Evolutionary conservation across 2,329 filamentous ascomycete genomes (phyloP), one percentile per base, ranked within the genome.

Genomic region (Saccharata proteae): DNA sequence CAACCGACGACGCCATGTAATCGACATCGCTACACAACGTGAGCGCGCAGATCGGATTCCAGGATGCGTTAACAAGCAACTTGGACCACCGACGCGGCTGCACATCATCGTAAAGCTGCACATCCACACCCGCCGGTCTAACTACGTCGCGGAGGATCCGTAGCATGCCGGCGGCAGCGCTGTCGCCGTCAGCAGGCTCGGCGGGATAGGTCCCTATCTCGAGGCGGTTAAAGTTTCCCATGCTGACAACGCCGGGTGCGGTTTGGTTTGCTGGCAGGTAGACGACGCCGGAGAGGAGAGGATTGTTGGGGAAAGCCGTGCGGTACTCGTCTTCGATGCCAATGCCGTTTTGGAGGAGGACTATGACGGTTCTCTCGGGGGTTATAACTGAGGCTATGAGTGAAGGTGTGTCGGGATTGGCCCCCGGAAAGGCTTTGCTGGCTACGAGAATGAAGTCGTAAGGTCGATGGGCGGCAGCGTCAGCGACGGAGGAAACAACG

Each of bases 271-370:
- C 59, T 3, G 66, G 64, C 5, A 71, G 51, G 41, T 74, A 72
- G 13, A 65, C 60, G 1, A 74, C 69, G 22, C 63, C 65, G 24
- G 65, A 71, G 5, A 77, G 43, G 14, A 77, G 58, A 0, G 69
- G 63, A 18, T 64, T 66, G 0, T 45, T 32, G 0, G 69, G 69
- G 39, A 69, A 77, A 0, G 51, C 48, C 1, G 45, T 40, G 0
- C 50, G 42, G 30, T 72, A 74, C 11, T 69, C 63, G 7, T 67
- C 59, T 43, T 77, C 73, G 37, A 75, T 74, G 1, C 59, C 63
- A 21, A 77, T 65, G 1, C 73, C 73, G 40, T 77, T 77, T 38
- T 77, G 72, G 11, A 74, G 61, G 1, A 77, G 61, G 6, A 71
- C 68, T 23, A 77, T 66, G 0, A 64, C 61, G 0, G 70, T 74